Percentiles rank a stretch among this genome's conserved stretches.
Evolutionary conservation across 306 rosid genomes (phyloP).

Genomic region (Corylus americana): DNA sequence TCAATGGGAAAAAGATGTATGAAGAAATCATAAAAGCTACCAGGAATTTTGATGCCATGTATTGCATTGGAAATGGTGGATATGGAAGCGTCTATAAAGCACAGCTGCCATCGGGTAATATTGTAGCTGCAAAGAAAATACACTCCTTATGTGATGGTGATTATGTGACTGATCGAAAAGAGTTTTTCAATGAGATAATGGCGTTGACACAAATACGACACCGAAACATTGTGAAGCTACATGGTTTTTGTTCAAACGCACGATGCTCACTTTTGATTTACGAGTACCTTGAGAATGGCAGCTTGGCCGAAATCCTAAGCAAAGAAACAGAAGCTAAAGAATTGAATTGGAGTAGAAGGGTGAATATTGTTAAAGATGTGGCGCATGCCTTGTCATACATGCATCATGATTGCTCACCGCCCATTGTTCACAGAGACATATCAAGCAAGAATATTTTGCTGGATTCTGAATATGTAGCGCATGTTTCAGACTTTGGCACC

Average conservation of each 20-base stretch:
- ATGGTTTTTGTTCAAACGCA: conserved; percentile 21
- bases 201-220: conserved; percentile 30
- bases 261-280: conserved; percentile 23
- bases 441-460: conserved; percentile 31
- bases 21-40: conserved; percentile 30
- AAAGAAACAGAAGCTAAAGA: conserved; percentile 14
- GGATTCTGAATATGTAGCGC: conserved; percentile 20
- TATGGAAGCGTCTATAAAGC: conserved; percentile 30
- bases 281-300: conserved; percentile 28
- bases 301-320: not conserved
- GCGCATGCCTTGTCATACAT: conserved; percentile 27
- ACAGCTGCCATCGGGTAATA: not conserved
- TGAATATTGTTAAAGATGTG: conserved; percentile 27
- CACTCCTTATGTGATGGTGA: not conserved
- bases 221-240: conserved; percentile 29
- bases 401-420: conserved; percentile 30
- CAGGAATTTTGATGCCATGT: conserved; percentile 11
- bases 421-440: conserved; percentile 32
- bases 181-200: conserved; percentile 28
- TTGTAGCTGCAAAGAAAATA: conserved; percentile 23
- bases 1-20: conserved; percentile 24
- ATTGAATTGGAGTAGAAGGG: conserved; percentile 23
- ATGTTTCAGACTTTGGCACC: conserved; percentile 30
- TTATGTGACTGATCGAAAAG: conserved; percentile 3
- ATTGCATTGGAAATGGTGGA: conserved; percentile 36